phyloP scores from a whole-genome alignment of 2,329 filamentous ascomycete species.

The Septoria petroselini region DNA sequence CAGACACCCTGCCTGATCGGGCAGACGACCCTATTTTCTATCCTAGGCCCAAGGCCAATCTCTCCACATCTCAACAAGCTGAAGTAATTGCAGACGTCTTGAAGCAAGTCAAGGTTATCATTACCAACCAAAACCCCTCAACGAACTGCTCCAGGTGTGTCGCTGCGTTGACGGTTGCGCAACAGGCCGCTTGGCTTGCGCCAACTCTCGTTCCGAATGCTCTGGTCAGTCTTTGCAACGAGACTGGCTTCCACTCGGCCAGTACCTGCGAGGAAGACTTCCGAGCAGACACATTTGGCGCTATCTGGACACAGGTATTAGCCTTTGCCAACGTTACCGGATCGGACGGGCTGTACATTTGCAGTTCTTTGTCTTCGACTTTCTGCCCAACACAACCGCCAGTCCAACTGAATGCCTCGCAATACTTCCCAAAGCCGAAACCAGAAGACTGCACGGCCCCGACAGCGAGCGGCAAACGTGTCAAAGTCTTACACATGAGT shows the following conservation, averaged over 20 bases:
- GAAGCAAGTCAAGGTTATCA: conserved; percentile 48
- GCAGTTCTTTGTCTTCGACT: conserved; percentile 47
- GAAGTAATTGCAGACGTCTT: conserved; percentile 45
- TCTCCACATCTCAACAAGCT: conserved; percentile 43
- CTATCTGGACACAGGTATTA: conserved; percentile 58
- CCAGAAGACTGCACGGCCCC: conserved; percentile 47
- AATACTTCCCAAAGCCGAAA: conserved; percentile 55
- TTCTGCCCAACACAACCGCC: conserved; percentile 51
- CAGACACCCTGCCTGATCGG: conserved; percentile 49
- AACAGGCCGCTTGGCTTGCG: conserved; percentile 50
- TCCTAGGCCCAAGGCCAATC: conserved; percentile 47
- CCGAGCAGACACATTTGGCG: conserved; percentile 49
- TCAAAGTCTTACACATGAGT: conserved; percentile 57
- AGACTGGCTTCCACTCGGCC: conserved; percentile 48
- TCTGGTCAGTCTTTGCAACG: conserved; percentile 52
- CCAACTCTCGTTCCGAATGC: conserved; percentile 51
- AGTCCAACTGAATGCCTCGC: conserved; percentile 45
- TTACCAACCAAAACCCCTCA: conserved; percentile 31
- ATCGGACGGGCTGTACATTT: conserved; percentile 57
- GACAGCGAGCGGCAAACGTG: conserved; percentile 51
- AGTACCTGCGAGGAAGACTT: conserved; percentile 50
- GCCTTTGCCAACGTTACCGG: conserved; percentile 53
- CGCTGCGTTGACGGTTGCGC: conserved; percentile 50
- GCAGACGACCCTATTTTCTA: conserved; percentile 52
- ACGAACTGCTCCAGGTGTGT: conserved; percentile 55